Conservation (phyloP, 2,329 filamentous ascomycete genomes). For the Cladobotryum mycophilum region DNA sequence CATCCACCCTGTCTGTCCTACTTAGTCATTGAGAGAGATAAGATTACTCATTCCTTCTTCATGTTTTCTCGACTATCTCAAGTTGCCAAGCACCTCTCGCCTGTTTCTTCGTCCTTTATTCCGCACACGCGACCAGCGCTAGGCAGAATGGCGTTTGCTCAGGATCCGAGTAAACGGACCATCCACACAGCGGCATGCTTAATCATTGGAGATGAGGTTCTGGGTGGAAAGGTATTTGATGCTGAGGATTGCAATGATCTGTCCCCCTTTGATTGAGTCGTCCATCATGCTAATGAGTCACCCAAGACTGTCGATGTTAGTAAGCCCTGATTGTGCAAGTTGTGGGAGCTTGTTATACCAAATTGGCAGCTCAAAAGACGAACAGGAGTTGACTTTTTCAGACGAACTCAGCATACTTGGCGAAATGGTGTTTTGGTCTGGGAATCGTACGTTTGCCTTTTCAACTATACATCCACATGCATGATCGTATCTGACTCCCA, state of each 20-base stretch:
- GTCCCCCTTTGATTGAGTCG: neutral
- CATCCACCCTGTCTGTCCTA: neutral
- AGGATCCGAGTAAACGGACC: slow-evolving; percentile 52
- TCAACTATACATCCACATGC: no score
- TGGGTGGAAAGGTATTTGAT: slow-evolving; percentile 78
- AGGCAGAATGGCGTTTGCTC: slow-evolving; percentile 35
- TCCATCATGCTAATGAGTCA: neutral
- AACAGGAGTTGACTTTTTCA: slow-evolving; percentile 24
- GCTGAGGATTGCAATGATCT: neutral
- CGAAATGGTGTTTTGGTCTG: slow-evolving; percentile 57
- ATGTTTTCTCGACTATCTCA: slow-evolving; percentile 78
- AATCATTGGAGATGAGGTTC: slow-evolving; percentile 95
- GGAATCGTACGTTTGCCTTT: slow-evolving; percentile 44
- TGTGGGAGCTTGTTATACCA: neutral
- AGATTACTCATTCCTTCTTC: neutral
- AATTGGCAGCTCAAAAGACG: no score
- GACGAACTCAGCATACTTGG: slow-evolving; percentile 60
- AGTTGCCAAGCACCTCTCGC: slow-evolving; percentile 60
- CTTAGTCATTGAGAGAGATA: neutral
- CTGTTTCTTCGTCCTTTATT: slow-evolving; percentile 26
- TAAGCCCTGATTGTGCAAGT: neutral
- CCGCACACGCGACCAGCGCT: slow-evolving; percentile 20
- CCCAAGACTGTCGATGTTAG: slow-evolving; percentile 33
- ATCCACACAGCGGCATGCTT: slow-evolving; percentile 89
- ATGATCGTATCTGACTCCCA: neutral